Percentiles rank a stretch among this genome's conserved stretches.
phyloP scores from a whole-genome alignment of 1,284 basidiomycete species.

The Pulveroboletus sp. region DNA sequence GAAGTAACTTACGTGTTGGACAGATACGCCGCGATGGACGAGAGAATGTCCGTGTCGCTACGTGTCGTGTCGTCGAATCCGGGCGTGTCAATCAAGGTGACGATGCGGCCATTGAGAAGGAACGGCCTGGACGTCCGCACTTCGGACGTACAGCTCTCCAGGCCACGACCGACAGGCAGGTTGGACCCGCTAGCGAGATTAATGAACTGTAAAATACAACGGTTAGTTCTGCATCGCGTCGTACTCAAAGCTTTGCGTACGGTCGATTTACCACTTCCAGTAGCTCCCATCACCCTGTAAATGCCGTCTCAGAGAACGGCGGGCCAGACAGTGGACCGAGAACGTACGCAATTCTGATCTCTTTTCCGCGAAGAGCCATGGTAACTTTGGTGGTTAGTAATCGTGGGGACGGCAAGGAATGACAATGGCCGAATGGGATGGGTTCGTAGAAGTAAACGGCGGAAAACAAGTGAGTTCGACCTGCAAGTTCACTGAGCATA shows the following conservation, averaged over 20 bases:
- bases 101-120: constrained; percentile 33
- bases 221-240: not conserved
- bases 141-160: constrained; percentile 40
- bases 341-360: constrained; percentile 37
- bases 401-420: not conserved
- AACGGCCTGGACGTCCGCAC: constrained; percentile 38
- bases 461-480: constrained; percentile 7
- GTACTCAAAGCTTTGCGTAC: constrained; percentile 29
- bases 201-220: constrained; percentile 31
- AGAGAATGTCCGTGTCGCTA: constrained; percentile 43
- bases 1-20: constrained; percentile 33
- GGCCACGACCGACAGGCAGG: constrained; percentile 37
- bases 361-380: constrained; percentile 34
- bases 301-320: constrained; percentile 2
- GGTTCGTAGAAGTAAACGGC: not conserved
- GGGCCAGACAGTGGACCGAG: not conserved
- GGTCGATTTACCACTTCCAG: constrained; percentile 47
- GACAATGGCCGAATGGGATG: not conserved
- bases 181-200: constrained; percentile 38
- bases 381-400: not conserved
- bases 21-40: constrained; percentile 40
- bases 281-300: constrained; percentile 47
- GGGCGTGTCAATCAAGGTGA: constrained; percentile 42
- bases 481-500: not conserved
- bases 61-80: constrained; percentile 44